These are phyloP conservation scores for Hortiboletus flavorubellus DNA, from an alignment of 768 basidiomycete genomes.

Conservation along the genomic window DNA sequence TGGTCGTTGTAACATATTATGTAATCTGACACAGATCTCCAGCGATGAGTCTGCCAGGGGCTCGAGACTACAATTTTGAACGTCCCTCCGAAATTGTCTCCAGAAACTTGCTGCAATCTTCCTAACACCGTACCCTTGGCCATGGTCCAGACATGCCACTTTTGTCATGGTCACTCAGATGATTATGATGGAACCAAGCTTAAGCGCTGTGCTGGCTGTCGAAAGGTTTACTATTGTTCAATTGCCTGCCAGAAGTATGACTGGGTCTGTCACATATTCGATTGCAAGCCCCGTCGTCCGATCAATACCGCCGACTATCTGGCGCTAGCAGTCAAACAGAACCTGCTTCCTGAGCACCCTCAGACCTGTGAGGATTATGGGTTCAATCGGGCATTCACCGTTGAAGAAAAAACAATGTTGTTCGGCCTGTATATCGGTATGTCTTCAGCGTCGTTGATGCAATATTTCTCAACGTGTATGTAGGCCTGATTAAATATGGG, in stretches of 20 bases:
- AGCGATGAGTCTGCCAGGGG: too few relatives aligned
- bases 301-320: slow-evolving; percentile 3
- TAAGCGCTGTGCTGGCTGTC: slow-evolving; percentile 1
- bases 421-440: slow-evolving; percentile 2
- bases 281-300: slow-evolving; percentile 4
- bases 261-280: slow-evolving; percentile 5
- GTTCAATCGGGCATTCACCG: neutral
- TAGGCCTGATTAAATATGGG: neutral
- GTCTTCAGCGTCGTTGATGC: neutral
- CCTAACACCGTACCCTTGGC: neutral
- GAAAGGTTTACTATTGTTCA: slow-evolving; percentile 3
- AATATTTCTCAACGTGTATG: neutral
- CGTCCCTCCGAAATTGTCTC: neutral
- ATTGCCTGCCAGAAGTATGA: neutral
- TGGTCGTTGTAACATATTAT: too few relatives aligned
- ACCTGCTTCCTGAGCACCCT: neutral
- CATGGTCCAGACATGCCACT: slow-evolving; percentile 1
- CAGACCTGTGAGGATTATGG: slow-evolving; percentile 3
- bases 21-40: too few relatives aligned
- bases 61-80: too few relatives aligned
- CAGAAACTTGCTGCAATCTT: neutral
- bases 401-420: neutral
- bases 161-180: neutral
- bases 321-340: neutral
- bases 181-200: neutral